phyloP scores from a whole-genome alignment of 495 filamentous ascomycete species.

The Lasiosphaeriaceae sp. region DNA sequence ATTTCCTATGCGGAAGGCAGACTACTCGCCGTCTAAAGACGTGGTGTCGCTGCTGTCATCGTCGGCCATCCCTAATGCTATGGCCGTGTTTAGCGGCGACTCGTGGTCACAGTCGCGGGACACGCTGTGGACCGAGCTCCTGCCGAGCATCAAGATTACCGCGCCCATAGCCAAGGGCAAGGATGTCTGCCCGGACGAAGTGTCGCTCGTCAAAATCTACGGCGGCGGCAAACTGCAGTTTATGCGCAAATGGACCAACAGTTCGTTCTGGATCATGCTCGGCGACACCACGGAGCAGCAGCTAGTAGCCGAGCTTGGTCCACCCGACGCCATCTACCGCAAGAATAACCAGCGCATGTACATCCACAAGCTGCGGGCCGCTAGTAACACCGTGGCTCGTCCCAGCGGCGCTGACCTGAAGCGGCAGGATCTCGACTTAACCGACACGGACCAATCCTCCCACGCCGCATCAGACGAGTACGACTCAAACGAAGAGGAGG shows the following conservation, averaged over 20 bases:
- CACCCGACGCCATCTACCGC: conserved; percentile 91
- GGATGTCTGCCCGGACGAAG: conserved; percentile 69
- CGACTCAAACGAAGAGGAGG: conserved; percentile 60
- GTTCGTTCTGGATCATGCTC: conserved; percentile 62
- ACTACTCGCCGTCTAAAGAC: conserved; percentile 79
- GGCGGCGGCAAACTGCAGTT: conserved; percentile 74
- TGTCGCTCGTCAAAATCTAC: conserved; percentile 71
- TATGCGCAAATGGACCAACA: conserved; percentile 54
- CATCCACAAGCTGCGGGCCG: conserved; percentile 66
- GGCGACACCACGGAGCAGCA: conserved; percentile 87
- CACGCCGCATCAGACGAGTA: conserved; percentile 71
- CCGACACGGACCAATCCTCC: conserved; percentile 82
- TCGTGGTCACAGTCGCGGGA: conserved; percentile 82
- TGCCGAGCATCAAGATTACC: conserved; percentile 59
- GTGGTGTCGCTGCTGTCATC: conserved; percentile 84
- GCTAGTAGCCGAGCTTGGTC: conserved; percentile 80
- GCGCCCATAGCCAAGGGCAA: conserved; percentile 50
- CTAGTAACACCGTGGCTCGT: conserved; percentile 43
- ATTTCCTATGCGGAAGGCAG: conserved; percentile 71
- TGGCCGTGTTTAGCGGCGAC: conserved; percentile 83
- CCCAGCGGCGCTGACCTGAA: conserved; percentile 46
- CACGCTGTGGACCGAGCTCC: conserved; percentile 67
- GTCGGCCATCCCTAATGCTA: conserved; percentile 64
- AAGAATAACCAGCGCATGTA: conserved; percentile 89
- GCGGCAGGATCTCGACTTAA: conserved; percentile 52